Evolutionary conservation across 2,329 filamentous ascomycete species (phyloP), one percentile per base, ranked within the genome.

Genomic region (Botrytis pseudocinerea): DNA sequence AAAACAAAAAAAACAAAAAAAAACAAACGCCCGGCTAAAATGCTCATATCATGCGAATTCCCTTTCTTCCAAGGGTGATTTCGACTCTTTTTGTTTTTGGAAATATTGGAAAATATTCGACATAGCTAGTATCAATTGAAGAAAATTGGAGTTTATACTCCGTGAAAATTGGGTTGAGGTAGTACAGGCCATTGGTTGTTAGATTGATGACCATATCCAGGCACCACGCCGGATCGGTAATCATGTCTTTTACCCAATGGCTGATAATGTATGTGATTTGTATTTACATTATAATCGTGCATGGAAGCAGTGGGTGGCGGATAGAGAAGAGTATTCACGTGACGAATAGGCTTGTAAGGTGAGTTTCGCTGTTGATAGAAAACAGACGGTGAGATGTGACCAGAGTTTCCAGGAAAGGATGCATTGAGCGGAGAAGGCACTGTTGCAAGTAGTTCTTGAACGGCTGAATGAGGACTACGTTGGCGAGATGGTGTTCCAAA

Each of bases 281-380:
- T 85, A 83, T 81, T 88, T 79, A 93, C 85, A 76, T 92, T 86
- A 80, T 94, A 92, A 77, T 92, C 88, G 76, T 95, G 91, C 75
- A 97, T 87, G 12, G 93, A 93, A 14, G 90, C 87, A 38, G 93
- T 92, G 0, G 94, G 93, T 10, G 94, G 93, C 46, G 95, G 95
- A 73, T 96, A 94, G 44, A 98, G 86, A n/a, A 98, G 88, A 0
- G 94, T 97, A 77, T 96, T 94, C 74, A 98, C 93, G 74, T 93
- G 89, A 70, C 95, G 92, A 57, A 98, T 92, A 1, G 95, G 95
- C 76, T 94, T 93, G 83, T 98, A 98, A 4, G 96, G 96, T 72
- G 95, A 98, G 76, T 93, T 91, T 73, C 96, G 89, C 81, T 97
- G 93, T 79, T 93, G 92, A 54, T 98, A 86, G 82, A 97, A 97